Evolutionary conservation across 2,329 filamentous ascomycete genomes (phyloP).

Genomic region (Hymenoscyphus linearis): DNA sequence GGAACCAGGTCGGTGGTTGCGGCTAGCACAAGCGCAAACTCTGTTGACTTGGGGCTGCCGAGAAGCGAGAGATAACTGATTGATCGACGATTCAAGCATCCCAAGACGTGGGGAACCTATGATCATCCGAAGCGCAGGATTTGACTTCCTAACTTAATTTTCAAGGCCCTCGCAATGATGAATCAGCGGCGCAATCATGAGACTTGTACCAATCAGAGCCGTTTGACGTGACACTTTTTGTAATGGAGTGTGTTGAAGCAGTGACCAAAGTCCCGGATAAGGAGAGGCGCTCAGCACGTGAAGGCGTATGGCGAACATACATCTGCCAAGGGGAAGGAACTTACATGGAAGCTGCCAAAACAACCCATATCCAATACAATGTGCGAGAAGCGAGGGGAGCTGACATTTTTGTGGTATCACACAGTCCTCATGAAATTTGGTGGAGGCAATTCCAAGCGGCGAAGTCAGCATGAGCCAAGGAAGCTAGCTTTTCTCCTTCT

Average conservation of each 20-base stretch:
- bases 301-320: neutral
- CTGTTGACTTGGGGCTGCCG: neutral
- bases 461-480: slow-evolving; percentile 2
- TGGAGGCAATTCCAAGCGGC: slow-evolving; percentile 2
- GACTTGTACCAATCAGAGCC: neutral
- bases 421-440: neutral
- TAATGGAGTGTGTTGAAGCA: slow-evolving; percentile 8
- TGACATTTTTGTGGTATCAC: neutral
- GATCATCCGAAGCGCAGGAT: slow-evolving; percentile 12
- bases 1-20: neutral
- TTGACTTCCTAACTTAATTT: slow-evolving; percentile 18
- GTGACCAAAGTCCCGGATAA: slow-evolving; percentile 9
- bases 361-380: neutral
- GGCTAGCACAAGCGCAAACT: neutral
- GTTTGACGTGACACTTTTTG: slow-evolving; percentile 16
- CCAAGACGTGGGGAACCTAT: slow-evolving; percentile 7
- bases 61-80: slow-evolving; percentile 5
- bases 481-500: neutral
- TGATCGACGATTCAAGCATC: slow-evolving; percentile 15
- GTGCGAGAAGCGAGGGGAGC: slow-evolving; percentile 6
- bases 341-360: neutral
- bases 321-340: neutral
- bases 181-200: slow-evolving; percentile 17
- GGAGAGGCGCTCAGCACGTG: slow-evolving; percentile 12
- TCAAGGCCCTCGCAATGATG: slow-evolving; percentile 7